phyloP scores from a whole-genome alignment of 441 rosid genomes.

The Flueggea neowawraea region DNA sequence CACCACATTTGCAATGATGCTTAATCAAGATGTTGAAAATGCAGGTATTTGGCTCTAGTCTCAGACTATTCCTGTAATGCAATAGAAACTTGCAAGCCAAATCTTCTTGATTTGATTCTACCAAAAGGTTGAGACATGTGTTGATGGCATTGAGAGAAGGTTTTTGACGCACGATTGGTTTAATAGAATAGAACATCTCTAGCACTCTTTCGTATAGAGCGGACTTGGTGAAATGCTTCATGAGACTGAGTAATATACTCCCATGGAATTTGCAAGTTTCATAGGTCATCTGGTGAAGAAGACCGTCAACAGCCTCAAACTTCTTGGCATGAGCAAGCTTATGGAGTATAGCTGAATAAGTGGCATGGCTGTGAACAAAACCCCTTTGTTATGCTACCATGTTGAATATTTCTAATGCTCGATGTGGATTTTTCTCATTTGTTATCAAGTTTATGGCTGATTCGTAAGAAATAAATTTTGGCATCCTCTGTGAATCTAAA shows the following conservation, averaged over 20 bases:
- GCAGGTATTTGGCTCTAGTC: constrained; percentile 71
- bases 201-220: constrained; percentile 50
- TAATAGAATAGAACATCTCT: constrained; percentile 71
- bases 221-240: constrained; percentile 66
- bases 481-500: constrained; percentile 22
- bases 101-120: constrained; percentile 58
- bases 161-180: constrained; percentile 59
- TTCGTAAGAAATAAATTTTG: constrained; percentile 59
- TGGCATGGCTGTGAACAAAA: constrained; percentile 75
- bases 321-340: constrained; percentile 71
- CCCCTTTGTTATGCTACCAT: constrained; percentile 61
- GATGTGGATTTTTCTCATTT: constrained; percentile 65
- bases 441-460: constrained; percentile 60
- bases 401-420: constrained; percentile 69
- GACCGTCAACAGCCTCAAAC: constrained; percentile 66
- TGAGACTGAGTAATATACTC: constrained; percentile 65
- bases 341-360: constrained; percentile 64
- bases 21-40: constrained; percentile 82
- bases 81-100: constrained; percentile 48
- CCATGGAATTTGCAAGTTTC: constrained; percentile 88
- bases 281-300: constrained; percentile 70
- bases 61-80: constrained; percentile 38
- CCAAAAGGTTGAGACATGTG: constrained; percentile 78
- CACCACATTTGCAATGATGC: constrained; percentile 68
- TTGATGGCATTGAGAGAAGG: constrained; percentile 80